A percentile compares a stretch with the other conserved stretches of the same genome.
Conservation (phyloP, 208 protist species). For the Trypanosoma lewisi region DNA sequence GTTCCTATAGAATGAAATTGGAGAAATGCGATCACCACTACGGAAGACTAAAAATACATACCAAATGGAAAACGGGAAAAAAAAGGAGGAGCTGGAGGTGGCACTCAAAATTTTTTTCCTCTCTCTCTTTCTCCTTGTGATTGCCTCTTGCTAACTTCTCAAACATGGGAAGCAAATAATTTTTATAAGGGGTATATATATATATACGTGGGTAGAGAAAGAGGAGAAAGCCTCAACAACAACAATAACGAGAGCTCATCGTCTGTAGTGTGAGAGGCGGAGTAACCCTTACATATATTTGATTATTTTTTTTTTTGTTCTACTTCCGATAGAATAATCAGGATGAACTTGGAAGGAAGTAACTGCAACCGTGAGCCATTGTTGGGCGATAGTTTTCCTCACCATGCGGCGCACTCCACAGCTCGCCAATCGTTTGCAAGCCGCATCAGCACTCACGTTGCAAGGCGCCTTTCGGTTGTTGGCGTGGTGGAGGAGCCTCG, state of each 20-base stretch:
- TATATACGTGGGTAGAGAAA: no score
- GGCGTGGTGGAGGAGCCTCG: conserved; percentile 28
- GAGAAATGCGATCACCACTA: no score
- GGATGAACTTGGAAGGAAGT: not conserved
- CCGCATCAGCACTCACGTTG: conserved; percentile 49
- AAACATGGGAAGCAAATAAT: no score
- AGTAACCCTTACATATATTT: not conserved
- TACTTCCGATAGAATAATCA: not conserved
- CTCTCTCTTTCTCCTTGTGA: no score
- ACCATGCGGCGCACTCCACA: conserved; percentile 15
- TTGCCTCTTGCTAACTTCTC: no score
- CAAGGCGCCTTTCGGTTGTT: conserved; percentile 44
- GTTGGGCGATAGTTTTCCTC: not conserved
- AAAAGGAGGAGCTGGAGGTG: not conserved
- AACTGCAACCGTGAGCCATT: conserved; percentile 4
- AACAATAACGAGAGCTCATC: no score
- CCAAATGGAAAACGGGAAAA: not conserved
- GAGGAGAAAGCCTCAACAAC: no score
- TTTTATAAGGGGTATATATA: no score
- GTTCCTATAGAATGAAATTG: not conserved
- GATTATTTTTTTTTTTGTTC: not conserved
- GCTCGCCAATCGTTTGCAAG: conserved; percentile 36
- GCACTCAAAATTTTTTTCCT: no score
- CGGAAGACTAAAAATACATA: no score
- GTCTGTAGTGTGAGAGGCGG: no score